Evolutionary conservation across 805 yeast species (phyloP), one percentile per base, ranked within the genome.

Genomic region (Hanseniaspora guilliermondii): DNA sequence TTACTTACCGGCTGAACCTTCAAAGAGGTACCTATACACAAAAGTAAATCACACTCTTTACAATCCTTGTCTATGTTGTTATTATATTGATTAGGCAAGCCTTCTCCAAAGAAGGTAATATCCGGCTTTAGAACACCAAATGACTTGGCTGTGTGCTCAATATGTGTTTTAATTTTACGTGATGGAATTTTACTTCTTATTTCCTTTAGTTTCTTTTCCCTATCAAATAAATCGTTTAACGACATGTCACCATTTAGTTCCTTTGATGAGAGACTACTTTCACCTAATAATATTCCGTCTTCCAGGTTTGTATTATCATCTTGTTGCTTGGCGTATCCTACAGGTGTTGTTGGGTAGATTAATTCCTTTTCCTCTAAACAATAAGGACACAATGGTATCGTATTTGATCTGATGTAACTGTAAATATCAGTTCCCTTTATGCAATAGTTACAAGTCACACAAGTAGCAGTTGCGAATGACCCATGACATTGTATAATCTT

Each of bases 1-100:
- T 86, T 88, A 53, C 87, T 80, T 4, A 89, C 96, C 0, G 97
- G 97, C 0, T 94, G 87, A 24, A 88, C 97, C 64, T 88, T 86
- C 59, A 88, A 73, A 21, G 96, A 87, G 0, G 97, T 88, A 17
- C 97, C 97, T 36, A 88, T 82, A 65, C 95, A 84, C 5, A 88
- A 74, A 45, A 89, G 70, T 53, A 88, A 70, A 66, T 89, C 97
- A 67, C 95, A 86, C 41, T 76, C 71, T 19, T 68, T 61, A 6
- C 82, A 72, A 64, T 89, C 96, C 42, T 75, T 73, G 41, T 72
- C 70, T 30, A 82, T 76, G 32, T 71, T 65, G 46, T 75, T 74
- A 60, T 87, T 89, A 63, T 83, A 88, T 47, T 73, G 67, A 14
- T 73, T 72, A 0, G 96, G 96, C 56, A 88, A 71, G 16, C 81